Evolutionary conservation across 2,329 filamentous ascomycete genomes (phyloP).

Genomic region (Mycosphaerella arachidis): DNA sequence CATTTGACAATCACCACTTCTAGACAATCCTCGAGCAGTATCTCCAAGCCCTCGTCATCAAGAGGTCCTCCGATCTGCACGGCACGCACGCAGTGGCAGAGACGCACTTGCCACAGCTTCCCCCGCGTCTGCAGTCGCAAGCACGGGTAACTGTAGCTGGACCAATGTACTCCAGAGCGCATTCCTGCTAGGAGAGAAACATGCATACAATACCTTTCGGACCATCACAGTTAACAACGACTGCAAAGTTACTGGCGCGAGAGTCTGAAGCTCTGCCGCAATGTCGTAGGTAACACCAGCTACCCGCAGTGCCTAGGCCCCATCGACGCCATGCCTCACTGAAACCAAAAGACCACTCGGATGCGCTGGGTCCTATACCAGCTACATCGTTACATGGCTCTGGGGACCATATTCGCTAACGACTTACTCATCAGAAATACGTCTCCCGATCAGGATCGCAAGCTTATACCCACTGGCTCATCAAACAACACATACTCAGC

Average conservation of each 20-base stretch:
- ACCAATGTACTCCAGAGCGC: conserved; percentile 21
- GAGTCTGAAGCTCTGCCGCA: conserved; percentile 18
- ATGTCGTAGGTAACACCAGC: conserved; percentile 29
- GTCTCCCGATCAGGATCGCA: conserved; percentile 41
- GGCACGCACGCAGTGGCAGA: conserved; percentile 10
- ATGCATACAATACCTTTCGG: conserved; percentile 25
- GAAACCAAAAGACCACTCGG: background rate
- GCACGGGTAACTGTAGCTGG: conserved; percentile 9
- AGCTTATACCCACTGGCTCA: conserved; percentile 37
- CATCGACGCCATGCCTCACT: conserved; percentile 2
- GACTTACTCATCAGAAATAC: conserved; percentile 33
- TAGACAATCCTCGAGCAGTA: background rate
- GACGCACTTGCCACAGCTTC: conserved; percentile 1
- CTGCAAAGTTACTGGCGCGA: conserved; percentile 19
- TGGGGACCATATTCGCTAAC: conserved; percentile 22
- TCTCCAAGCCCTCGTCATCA: background rate
- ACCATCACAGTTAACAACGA: conserved; percentile 16
- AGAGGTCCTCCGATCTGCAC: background rate
- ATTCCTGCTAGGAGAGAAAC: conserved; percentile 20
- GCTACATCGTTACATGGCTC: conserved; percentile 8
- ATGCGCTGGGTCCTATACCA: conserved; percentile 9
- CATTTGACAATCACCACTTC: conserved; percentile 18
- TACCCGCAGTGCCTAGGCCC: conserved; percentile 7
- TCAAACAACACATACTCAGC: conserved; percentile 33
- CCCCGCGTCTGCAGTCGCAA: conserved; percentile 2